Evolutionary conservation across 2,329 filamentous ascomycete genomes (phyloP).

Genomic region (Cytospora paraplurivora): DNA sequence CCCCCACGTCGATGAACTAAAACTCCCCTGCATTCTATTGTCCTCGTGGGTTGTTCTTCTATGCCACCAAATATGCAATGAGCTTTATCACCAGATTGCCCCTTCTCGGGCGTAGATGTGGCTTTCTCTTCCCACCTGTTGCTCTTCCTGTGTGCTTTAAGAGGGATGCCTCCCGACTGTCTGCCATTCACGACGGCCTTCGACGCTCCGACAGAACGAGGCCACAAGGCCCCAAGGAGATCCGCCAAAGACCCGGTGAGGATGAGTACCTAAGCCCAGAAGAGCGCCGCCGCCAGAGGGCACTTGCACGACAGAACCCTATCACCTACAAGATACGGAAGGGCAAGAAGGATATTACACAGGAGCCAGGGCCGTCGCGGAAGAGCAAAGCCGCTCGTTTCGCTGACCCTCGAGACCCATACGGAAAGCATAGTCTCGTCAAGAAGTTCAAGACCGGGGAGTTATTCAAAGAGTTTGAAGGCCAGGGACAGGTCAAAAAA

Average conservation of each 20-base stretch:
- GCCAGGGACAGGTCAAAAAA: constrained; percentile 4
- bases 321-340: constrained; percentile 41
- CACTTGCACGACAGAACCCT: constrained; percentile 30
- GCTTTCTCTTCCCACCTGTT: constrained; percentile 6
- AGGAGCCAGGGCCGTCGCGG: constrained; percentile 37
- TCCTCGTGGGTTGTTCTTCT: neutral
- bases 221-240: constrained; percentile 36
- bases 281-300: constrained; percentile 34
- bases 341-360: constrained; percentile 56
- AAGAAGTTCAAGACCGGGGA: constrained; percentile 54
- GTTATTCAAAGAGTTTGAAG: constrained; percentile 38
- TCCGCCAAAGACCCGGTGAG: constrained; percentile 17
- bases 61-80: constrained; percentile 23
- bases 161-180: constrained; percentile 58
- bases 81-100: constrained; percentile 25
- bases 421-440: constrained; percentile 59
- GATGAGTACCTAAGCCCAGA: constrained; percentile 29
- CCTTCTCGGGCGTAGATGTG: constrained; percentile 21
- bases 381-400: constrained; percentile 42
- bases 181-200: constrained; percentile 70
- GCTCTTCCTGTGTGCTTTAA: constrained; percentile 26
- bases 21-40: neutral
- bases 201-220: constrained; percentile 45
- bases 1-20: no score
- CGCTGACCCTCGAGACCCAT: constrained; percentile 49